phyloP scores from a whole-genome alignment of 140 eudicot species.

The Bidens hawaiensis region DNA sequence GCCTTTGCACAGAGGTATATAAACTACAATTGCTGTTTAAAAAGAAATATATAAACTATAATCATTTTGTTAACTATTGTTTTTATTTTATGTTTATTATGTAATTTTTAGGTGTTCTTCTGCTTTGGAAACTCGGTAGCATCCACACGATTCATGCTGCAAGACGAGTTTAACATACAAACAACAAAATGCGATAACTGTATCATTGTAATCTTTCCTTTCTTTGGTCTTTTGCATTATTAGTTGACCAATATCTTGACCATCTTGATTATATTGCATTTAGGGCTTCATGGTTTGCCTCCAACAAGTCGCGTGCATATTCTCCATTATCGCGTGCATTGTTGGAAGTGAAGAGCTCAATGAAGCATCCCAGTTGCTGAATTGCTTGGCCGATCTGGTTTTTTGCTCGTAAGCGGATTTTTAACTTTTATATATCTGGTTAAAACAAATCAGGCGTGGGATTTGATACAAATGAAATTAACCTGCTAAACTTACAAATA shows the following conservation, averaged over 20 bases:
- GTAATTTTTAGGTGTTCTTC: constrained; percentile 50
- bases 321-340: constrained; percentile 56
- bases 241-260: neutral
- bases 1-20: constrained; percentile 89
- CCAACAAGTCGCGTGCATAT: constrained; percentile 78
- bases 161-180: constrained; percentile 94
- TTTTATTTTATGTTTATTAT: neutral
- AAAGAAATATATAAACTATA: neutral
- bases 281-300: constrained; percentile 92
- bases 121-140: constrained; percentile 97
- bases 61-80: neutral
- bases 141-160: constrained; percentile 90
- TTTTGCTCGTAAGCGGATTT: constrained; percentile 58
- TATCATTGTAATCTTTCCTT: constrained; percentile 61
- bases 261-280: neutral
- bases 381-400: constrained; percentile 63
- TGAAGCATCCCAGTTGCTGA: constrained; percentile 64
- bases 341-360: constrained; percentile 70
- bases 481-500: no score
- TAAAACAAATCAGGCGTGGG: no score
- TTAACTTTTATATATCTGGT: neutral
- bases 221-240: neutral
- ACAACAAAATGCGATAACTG: constrained; percentile 95
- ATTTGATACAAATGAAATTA: no score
- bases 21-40: no score